Evolutionary conservation across 1,284 basidiomycete genomes (phyloP), one percentile per base, ranked within the genome.

Genomic region (Cerioporus squamosus): DNA sequence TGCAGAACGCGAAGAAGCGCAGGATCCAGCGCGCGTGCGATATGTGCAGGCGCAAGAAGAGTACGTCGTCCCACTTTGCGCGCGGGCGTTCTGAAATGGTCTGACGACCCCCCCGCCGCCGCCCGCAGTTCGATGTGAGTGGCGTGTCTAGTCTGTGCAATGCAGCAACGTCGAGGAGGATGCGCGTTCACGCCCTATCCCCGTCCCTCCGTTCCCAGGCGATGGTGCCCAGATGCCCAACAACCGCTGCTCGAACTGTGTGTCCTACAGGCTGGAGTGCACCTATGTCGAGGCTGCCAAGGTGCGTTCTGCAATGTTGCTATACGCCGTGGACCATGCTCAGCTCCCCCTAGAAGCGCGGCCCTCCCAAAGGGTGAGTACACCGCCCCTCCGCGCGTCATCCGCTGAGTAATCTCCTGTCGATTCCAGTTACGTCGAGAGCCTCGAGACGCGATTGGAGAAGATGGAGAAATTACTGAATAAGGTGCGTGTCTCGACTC

Each of bases 331-430:
- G 31, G 43, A 31, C 50, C 17, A 39, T 53, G 33, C 57, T 59
- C 40, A 55, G 29, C 40, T 29, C 39, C 31, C 36, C 40, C 43
- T 29, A 93, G 84, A 90, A 93, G 78, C 86, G 93, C 39, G 91
- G 92, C 2, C 90, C 92, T 26, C 90, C 93, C 1, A 93, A 94
- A 76, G 92, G 91, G 83, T 94, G 69, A 59, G 83, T 75, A 20
- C 33, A 12, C 43, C 43, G 22, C 44, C n/a, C 39, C 17, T 26
- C 9, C 42, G 22, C 23, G 29, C 45, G 26, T 45, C 49, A 29
- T 5, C n/a, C 22, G 23, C 50, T 53, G 46, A 53, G 51, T 59
- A 18, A 18, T 5, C 40, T 20, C 47, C 60, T 51, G 7, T 44
- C 15, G 10, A 31, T 38, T 12, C 3, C 64, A 87, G 85, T 46